Evolutionary conservation across 345 rosid species (phyloP).

Genomic region (Eucalyptus lansdowneana): DNA sequence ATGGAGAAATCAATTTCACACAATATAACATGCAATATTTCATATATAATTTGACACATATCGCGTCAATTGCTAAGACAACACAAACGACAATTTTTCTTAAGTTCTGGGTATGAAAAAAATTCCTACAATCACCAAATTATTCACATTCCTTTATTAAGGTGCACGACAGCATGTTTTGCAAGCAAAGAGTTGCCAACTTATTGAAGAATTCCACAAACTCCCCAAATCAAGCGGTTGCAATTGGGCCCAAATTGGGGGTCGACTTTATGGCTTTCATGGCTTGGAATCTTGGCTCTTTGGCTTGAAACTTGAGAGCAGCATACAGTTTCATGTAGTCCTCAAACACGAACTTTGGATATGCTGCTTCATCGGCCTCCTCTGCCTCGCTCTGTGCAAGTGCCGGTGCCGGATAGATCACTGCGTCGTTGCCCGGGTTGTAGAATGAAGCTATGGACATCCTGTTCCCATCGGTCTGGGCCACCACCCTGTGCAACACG

Average conservation of each 20-base stretch:
- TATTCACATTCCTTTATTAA: background rate
- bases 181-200: background rate
- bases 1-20: background rate
- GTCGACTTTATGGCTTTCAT: constrained; percentile 42
- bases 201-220: background rate
- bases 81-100: background rate
- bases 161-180: background rate
- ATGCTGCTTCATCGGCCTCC: constrained; percentile 15
- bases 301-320: constrained; percentile 68
- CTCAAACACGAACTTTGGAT: constrained; percentile 82
- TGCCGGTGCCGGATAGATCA: constrained; percentile 71
- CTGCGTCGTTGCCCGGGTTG: constrained; percentile 84
- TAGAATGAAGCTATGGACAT: constrained; percentile 95
- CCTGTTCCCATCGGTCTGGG: constrained; percentile 63
- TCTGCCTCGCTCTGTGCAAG: constrained; percentile 32
- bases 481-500: constrained; percentile 72
- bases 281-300: constrained; percentile 93
- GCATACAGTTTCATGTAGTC: constrained; percentile 90
- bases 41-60: background rate
- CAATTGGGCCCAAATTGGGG: constrained; percentile 13
- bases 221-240: background rate
- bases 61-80: background rate
- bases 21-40: too few species aligned
- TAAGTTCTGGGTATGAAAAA: background rate
- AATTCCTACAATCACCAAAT: background rate